Conservation (phyloP, 495 filamentous ascomycete species). For the Lasiosphaeria miniovina region DNA sequence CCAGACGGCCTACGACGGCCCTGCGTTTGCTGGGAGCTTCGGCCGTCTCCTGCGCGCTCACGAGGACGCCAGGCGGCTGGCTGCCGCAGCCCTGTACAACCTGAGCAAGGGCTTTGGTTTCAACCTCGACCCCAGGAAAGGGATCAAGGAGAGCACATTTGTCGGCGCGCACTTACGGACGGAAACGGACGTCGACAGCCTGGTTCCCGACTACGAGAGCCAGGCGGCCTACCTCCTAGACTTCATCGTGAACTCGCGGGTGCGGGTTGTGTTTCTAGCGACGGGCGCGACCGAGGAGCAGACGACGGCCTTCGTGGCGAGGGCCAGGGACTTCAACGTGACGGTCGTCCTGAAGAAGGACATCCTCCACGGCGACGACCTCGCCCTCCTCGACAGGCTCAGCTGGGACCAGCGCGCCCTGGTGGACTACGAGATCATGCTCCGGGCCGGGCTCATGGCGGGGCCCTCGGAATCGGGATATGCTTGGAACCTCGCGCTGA, state of each 20-base stretch:
- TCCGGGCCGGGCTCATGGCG: slow-evolving; percentile 27
- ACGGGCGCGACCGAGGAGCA: slow-evolving; percentile 23
- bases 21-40: slow-evolving; percentile 26
- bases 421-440: slow-evolving; percentile 41
- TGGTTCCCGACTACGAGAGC: slow-evolving; percentile 18
- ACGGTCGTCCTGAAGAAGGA: slow-evolving; percentile 29
- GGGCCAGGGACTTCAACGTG: slow-evolving; percentile 24
- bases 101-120: slow-evolving; percentile 22
- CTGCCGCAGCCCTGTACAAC: slow-evolving; percentile 26
- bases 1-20: slow-evolving; percentile 28
- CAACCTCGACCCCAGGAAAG: slow-evolving; percentile 16
- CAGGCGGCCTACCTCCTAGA: slow-evolving; percentile 23
- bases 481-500: slow-evolving; percentile 35
- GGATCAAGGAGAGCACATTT: slow-evolving; percentile 18
- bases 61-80: slow-evolving; percentile 23
- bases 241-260: slow-evolving; percentile 12
- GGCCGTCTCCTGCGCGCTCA: slow-evolving; percentile 30
- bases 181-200: slow-evolving; percentile 15
- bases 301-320: slow-evolving; percentile 15
- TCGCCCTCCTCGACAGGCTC: slow-evolving; percentile 20
- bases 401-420: slow-evolving; percentile 34
- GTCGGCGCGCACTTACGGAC: slow-evolving; percentile 24
- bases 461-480: slow-evolving; percentile 34
- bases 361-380: slow-evolving; percentile 25
- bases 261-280: slow-evolving; percentile 32